A percentile compares a stretch with the other conserved stretches of the same genome.
These are phyloP conservation scores for Thalassia testudinum DNA, from an alignment of 116 monocot genomes.

Conservation along the genomic window DNA sequence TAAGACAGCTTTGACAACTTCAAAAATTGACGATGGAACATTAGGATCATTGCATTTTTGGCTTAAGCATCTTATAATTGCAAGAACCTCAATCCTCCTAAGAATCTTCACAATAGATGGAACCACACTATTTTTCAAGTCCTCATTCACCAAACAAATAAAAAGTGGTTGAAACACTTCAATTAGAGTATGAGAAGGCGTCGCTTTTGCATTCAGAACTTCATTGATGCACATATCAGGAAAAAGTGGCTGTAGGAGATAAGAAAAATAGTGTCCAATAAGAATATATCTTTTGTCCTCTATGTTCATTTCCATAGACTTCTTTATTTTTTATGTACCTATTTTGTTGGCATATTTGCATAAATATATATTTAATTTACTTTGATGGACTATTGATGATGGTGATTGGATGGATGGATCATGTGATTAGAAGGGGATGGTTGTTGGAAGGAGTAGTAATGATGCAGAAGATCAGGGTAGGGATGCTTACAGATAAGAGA, in stretches of 20 bases:
- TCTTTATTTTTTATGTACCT: too few species aligned
- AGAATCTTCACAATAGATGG: constrained; percentile 77
- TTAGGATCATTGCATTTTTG: constrained; percentile 83
- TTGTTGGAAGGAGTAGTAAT: too few species aligned
- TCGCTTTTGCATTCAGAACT: constrained; percentile 76
- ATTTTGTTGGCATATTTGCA: too few species aligned
- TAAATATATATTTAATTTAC: too few species aligned
- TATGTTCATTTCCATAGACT: too few species aligned
- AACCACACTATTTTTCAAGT: constrained; percentile 50
- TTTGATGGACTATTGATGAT: too few species aligned
- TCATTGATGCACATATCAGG: constrained; percentile 68
- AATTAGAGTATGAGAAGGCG: constrained; percentile 31
- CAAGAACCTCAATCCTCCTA: constrained; percentile 55
- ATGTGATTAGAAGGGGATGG: too few species aligned
- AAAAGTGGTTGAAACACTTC: constrained; percentile 69
- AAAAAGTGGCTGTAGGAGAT: constrained; percentile 56
- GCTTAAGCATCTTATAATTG: constrained; percentile 51
- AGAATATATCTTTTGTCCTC: too few species aligned
- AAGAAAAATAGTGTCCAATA: too few species aligned
- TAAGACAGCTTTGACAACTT: constrained; percentile 46
- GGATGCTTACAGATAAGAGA: too few species aligned
- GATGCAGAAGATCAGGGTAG: too few species aligned
- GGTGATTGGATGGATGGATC: too few species aligned
- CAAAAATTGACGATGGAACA: constrained; percentile 45
- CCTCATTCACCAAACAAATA: constrained; percentile 48